A percentile compares a stretch with the other conserved stretches of the same genome.
Evolutionary conservation across 225 moss, liverwort and hornwort species (phyloP).

Genomic region (Marchantia polymorpha): DNA sequence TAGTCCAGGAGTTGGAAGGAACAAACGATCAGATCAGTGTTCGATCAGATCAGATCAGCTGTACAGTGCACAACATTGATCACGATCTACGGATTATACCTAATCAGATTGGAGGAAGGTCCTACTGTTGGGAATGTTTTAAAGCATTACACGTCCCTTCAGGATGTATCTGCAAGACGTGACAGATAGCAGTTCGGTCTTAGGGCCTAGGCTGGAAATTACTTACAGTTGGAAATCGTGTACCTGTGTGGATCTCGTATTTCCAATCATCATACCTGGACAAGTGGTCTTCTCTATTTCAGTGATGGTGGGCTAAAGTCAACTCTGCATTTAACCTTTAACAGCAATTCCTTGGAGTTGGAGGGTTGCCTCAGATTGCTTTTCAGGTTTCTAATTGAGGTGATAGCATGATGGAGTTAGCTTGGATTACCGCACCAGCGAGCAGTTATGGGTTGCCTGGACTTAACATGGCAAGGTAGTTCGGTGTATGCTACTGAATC

Average conservation of each 20-base stretch:
- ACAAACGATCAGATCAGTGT: no score
- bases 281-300: constrained; percentile 6
- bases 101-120: neutral
- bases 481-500: no score
- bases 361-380: constrained; percentile 3
- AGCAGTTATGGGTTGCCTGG: no score
- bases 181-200: constrained; percentile 1
- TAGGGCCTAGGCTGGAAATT: constrained; percentile 7
- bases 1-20: no score
- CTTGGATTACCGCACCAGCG: no score
- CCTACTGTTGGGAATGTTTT: neutral
- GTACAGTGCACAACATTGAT: neutral
- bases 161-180: constrained; percentile 1
- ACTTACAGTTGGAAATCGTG: neutral
- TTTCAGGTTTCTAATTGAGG: constrained; percentile 1
- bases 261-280: constrained; percentile 9
- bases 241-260: neutral
- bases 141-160: neutral
- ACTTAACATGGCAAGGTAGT: no score
- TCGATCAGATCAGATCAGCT: no score
- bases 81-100: neutral
- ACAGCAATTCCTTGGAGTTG: neutral
- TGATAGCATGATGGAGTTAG: constrained; percentile 13
- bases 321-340: neutral
- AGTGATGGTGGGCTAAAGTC: constrained; percentile 16